Evolutionary conservation across 768 basidiomycete genomes (phyloP), one percentile per base, ranked within the genome.

Genomic region (Auricularia sp.): DNA sequence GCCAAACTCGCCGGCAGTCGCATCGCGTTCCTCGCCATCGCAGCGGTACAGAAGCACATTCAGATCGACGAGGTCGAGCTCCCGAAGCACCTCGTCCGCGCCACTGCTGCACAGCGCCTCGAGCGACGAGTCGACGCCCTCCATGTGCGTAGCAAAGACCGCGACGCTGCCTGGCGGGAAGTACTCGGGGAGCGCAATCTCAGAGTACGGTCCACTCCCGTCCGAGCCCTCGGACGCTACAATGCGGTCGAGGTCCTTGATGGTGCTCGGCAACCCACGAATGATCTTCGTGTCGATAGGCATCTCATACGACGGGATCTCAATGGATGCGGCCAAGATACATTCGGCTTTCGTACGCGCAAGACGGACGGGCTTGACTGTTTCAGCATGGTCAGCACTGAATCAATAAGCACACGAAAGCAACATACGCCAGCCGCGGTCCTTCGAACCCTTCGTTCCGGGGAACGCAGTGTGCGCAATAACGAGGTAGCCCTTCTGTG

Each of bases 101-200:
- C 84, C 88, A 11, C 83, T 80, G 5, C 80, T 77, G 74, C 93
- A 96, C 69, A 90, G 85, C 2, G 73, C 72, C 67, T 97, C 96
- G 2, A 98, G 80, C 0, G 81, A 75, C 2, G 81, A 67, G 65
- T 93, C 90, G 64, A 89, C 76, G 29, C 87, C 86, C 69, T 92
- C 83, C 62, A 92, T 80, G 68, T 90, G 86, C 0, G 95, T 97
- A 71, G 88, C 85, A 71, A 98, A 98, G 21, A 99, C 70, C 89
- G 98, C 87, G 71, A 98, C 85, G 66, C 91, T 93, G 10, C 96
- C 96, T 0, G 96, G 94, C n/a, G 95, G 94, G 77, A 98, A 99
- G 70, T 80, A 78, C 44, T 94, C 88, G 0, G 97, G 97, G 1
- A 97, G 85, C 21, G 82, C 70, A 66, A 98, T 85, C 73, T 94